phyloP scores from a whole-genome alignment of 345 rosid genomes.

The Ricinus communis region DNA sequence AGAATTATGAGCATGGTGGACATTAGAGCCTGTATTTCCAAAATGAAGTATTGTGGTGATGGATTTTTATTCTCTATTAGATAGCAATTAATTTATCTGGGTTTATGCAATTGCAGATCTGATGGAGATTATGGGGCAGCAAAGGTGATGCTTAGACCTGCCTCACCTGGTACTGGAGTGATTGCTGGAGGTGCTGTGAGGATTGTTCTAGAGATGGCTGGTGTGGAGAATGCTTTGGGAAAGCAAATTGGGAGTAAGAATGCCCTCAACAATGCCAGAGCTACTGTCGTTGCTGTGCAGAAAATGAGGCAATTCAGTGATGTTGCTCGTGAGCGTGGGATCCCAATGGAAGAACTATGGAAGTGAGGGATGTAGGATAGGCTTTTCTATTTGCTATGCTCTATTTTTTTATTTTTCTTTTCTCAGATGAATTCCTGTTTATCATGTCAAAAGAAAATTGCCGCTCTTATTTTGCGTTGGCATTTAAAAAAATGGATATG shows the following conservation, averaged over 20 bases:
- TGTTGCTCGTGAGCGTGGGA: slow-evolving; percentile 83
- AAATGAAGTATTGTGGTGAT: no score
- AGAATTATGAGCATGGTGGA: no score
- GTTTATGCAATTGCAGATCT: slow-evolving; percentile 46
- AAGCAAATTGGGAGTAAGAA: slow-evolving; percentile 79
- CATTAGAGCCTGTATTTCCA: not conserved
- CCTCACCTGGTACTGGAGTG: slow-evolving; percentile 91
- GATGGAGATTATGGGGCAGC: slow-evolving; percentile 90
- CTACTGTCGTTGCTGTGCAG: slow-evolving; percentile 73
- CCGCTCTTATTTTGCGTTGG: not conserved
- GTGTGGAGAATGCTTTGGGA: slow-evolving; percentile 81
- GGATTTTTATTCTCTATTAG: no score
- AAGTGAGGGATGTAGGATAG: slow-evolving; percentile 37
- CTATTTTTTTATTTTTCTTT: not conserved
- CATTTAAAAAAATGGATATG: not conserved
- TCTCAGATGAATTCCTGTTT: not conserved
- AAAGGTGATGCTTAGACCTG: slow-evolving; percentile 91
- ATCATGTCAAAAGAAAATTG: not conserved
- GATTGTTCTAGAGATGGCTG: slow-evolving; percentile 90
- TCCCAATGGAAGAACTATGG: slow-evolving; percentile 93
- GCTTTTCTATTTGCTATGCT: not conserved
- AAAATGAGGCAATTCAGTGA: slow-evolving; percentile 81
- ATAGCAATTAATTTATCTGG: not conserved
- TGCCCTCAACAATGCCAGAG: slow-evolving; percentile 91
- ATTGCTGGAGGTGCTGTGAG: slow-evolving; percentile 93